phyloP scores from a whole-genome alignment of 169 alveolate genomes.

The Haemoproteus tartakovskyi region DNA sequence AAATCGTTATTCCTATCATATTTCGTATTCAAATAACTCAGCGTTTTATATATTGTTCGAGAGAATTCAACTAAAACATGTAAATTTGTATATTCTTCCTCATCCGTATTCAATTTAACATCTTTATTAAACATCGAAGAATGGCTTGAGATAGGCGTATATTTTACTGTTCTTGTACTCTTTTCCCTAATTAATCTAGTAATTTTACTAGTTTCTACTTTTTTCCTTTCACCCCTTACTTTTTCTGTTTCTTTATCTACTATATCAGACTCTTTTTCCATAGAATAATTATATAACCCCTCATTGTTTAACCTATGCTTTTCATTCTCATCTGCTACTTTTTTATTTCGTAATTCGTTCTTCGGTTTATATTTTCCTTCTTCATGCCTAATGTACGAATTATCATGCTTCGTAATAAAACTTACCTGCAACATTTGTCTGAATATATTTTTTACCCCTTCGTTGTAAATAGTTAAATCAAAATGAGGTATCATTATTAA shows the following conservation, averaged over 20 bases:
- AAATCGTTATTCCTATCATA: neutral
- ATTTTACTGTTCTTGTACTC: too few relatives aligned
- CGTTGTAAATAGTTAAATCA: constrained; percentile 10
- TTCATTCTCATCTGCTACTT: too few relatives aligned
- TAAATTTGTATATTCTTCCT: constrained; percentile 10
- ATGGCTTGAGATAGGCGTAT: too few relatives aligned
- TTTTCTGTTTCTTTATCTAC: neutral
- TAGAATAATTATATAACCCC: neutral
- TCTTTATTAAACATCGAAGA: constrained; percentile 15
- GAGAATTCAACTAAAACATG: constrained; percentile 15
- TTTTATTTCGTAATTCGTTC: too few relatives aligned
- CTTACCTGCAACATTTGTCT: constrained; percentile 8
- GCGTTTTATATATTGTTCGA: constrained; percentile 1
- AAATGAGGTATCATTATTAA: constrained; percentile 49
- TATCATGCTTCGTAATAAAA: too few relatives aligned
- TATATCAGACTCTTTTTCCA: neutral
- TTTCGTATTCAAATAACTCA: constrained; percentile 11
- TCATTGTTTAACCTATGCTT: too few relatives aligned
- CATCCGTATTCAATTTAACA: neutral
- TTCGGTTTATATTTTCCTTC: too few relatives aligned
- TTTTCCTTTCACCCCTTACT: too few relatives aligned
- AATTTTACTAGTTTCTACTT: too few relatives aligned
- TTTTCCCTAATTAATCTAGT: too few relatives aligned
- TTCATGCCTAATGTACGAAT: too few relatives aligned
- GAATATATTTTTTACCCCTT: neutral